Evolutionary conservation across 179 eudicot species (phyloP), one percentile per base, ranked within the genome.

Genomic region (Silene coronaria): DNA sequence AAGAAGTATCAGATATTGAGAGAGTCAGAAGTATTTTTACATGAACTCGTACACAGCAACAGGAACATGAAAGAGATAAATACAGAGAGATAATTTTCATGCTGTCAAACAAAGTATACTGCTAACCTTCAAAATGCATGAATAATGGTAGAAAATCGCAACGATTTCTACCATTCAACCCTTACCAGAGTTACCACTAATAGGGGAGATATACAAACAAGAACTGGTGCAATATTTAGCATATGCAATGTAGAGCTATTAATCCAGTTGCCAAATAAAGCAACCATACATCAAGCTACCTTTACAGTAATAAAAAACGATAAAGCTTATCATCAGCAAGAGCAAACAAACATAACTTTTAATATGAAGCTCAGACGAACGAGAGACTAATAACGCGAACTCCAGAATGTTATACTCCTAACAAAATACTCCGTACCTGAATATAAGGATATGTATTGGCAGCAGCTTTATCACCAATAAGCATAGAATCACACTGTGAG

Each of bases 401-500:
- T n/a, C 64, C 6, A 58, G 21, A 62, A 68, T n/a, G 14, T 24
- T 2, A 6, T 64, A n/a, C n/a, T n/a, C n/a, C n/a, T n/a, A 60
- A 45, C 53, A 19, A 70, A 13, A 42, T 83, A n/a, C n/a, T n/a
- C n/a, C n/a, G n/a, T n/a, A 96, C 99, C 97, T 91, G 98, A 75
- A 93, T 91, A 74, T 89, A 96, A 0, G 98, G 99, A 73, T 96
- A 96, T 30, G 99, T 96, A 78, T 96, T 96, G 46, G 96, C 98
- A 82, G 93, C 92, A 71, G 97, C 98, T 46, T 75, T 85, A 76
- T 91, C 89, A 8, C 97, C 99, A 77, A 96, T 87, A 36, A 93
- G 98, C 99, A 96, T 93, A 28, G 99, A 96, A 80, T 96, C 99
- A 83, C 99, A 96, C 70, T 91, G 97, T 0, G 98, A 96, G 16